These are phyloP conservation scores for Suhomyces yuchorum DNA, from an alignment of 1,139 yeast genomes.

Conservation along the genomic window DNA sequence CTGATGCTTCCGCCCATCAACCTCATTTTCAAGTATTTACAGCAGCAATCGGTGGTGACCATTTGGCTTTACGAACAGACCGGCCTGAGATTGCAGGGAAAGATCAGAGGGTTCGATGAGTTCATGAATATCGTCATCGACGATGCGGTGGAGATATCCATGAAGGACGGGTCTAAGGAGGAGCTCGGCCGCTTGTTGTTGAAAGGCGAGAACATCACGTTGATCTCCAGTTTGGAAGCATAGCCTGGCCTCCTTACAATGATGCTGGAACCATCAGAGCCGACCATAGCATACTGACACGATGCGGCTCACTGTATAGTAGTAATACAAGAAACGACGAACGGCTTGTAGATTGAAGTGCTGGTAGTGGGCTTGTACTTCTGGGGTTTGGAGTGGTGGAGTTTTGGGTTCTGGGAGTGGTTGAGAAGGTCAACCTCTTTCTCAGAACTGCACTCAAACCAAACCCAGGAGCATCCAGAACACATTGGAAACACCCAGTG, in stretches of 20 bases:
- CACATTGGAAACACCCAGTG: no score
- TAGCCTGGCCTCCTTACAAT: background rate
- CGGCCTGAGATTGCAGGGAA: slow-evolving; percentile 76
- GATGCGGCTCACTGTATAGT: slow-evolving; percentile 2
- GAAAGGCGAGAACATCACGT: slow-evolving; percentile 92
- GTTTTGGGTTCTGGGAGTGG: no score
- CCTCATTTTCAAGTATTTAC: slow-evolving; percentile 82
- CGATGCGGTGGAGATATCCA: slow-evolving; percentile 73
- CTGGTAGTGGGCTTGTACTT: no score
- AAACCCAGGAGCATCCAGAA: no score
- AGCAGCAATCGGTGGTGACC: slow-evolving; percentile 75
- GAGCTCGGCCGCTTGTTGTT: slow-evolving; percentile 61
- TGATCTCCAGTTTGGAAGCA: slow-evolving; percentile 62
- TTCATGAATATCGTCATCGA: slow-evolving; percentile 96
- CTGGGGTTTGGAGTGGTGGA: no score
- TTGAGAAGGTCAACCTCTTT: no score
- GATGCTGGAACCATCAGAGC: background rate
- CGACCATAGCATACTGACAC: background rate
- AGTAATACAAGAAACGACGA: background rate
- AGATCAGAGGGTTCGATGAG: slow-evolving; percentile 91
- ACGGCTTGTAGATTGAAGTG: background rate
- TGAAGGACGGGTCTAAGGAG: slow-evolving; percentile 42
- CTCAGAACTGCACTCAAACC: no score
- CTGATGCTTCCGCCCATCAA: slow-evolving; percentile 86
- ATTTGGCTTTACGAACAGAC: slow-evolving; percentile 91